A percentile compares a stretch with the other conserved stretches of the same genome.
Evolutionary conservation across 768 basidiomycete species (phyloP).

Genomic region (Multifurca ochricompacta): DNA sequence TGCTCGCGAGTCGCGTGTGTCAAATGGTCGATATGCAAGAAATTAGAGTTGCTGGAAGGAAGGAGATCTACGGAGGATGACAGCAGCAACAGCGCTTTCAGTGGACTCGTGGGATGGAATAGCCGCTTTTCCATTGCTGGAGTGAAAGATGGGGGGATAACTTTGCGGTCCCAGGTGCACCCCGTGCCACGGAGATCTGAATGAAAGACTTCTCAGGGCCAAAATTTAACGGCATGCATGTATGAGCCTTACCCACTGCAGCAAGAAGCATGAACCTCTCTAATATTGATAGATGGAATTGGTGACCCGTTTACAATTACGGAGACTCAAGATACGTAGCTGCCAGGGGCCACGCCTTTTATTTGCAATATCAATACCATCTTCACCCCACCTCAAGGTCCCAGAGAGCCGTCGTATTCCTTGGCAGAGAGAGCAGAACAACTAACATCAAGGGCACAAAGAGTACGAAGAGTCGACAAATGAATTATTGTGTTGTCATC

Average conservation of each 20-base stretch:
- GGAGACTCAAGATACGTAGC: constrained; percentile 20
- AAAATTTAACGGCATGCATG: background rate
- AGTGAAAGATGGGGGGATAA: constrained; percentile 10
- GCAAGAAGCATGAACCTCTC: constrained; percentile 17
- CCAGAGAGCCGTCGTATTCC: constrained; percentile 47
- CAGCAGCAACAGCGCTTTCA: constrained; percentile 13
- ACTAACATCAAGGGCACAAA: constrained; percentile 60
- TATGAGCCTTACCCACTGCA: constrained; percentile 18
- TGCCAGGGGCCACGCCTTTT: constrained; percentile 22
- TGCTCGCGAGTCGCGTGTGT: constrained; percentile 1
- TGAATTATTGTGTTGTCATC: constrained; percentile 47
- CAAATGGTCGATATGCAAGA: constrained; percentile 16
- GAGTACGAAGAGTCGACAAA: constrained; percentile 44
- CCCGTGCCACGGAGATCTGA: constrained; percentile 21
- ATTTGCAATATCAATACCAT: constrained; percentile 22
- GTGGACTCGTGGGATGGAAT: constrained; percentile 13
- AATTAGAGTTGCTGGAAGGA: constrained; percentile 10
- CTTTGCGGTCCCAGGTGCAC: constrained; percentile 10
- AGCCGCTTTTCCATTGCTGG: constrained; percentile 14
- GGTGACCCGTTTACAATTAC: constrained; percentile 13
- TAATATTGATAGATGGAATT: constrained; percentile 13
- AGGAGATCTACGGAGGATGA: background rate
- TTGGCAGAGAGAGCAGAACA: constrained; percentile 43
- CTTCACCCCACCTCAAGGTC: constrained; percentile 35
- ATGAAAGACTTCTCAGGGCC: background rate